A percentile compares a stretch with the other conserved stretches of the same genome.
Conservation (phyloP, 1,139 yeast genomes). For the Saccharomyces hybrid region DNA sequence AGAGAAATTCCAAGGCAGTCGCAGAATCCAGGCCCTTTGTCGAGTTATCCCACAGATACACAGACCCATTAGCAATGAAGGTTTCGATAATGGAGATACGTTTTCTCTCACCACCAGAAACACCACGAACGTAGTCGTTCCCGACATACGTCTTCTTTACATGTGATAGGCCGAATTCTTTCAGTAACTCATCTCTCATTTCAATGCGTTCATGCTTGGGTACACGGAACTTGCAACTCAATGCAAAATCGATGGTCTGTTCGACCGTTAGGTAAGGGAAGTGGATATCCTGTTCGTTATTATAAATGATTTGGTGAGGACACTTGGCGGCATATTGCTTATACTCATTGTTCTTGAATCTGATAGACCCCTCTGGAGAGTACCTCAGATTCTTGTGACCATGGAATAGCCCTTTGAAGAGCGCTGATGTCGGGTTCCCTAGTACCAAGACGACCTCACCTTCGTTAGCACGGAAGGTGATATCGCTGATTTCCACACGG, state of each 20-base stretch:
- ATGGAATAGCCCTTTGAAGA: slow-evolving; percentile 18
- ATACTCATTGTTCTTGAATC: slow-evolving; percentile 24
- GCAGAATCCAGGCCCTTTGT: slow-evolving; percentile 46
- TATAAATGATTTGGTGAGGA: slow-evolving; percentile 38
- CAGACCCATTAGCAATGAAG: slow-evolving; percentile 39
- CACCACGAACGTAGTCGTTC: slow-evolving; percentile 38
- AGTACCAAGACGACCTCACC: slow-evolving; percentile 26
- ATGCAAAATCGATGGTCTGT: slow-evolving; percentile 38
- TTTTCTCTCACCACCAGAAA: slow-evolving; percentile 42
- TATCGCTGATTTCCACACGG: slow-evolving; percentile 14
- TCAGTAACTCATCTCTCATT: slow-evolving; percentile 35
- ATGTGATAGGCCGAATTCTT: slow-evolving; percentile 39
- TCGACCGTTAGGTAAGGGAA: slow-evolving; percentile 44
- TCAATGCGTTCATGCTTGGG: slow-evolving; percentile 33
- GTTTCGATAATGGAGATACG: slow-evolving; percentile 44
- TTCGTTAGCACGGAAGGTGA: slow-evolving; percentile 25
- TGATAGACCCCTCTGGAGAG: slow-evolving; percentile 28
- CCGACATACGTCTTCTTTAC: slow-evolving; percentile 38
- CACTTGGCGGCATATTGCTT: slow-evolving; percentile 15
- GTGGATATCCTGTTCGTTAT: slow-evolving; percentile 44
- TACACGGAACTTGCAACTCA: slow-evolving; percentile 32
- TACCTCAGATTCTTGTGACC: slow-evolving; percentile 27
- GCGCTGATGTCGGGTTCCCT: slow-evolving; percentile 23
- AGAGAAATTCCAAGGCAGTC: slow-evolving; percentile 44
- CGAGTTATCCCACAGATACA: slow-evolving; percentile 50